Percentiles rank a stretch among this genome's conserved stretches.
Evolutionary conservation across 805 yeast genomes (phyloP).

Genomic region (Cephaloascus albidus): DNA sequence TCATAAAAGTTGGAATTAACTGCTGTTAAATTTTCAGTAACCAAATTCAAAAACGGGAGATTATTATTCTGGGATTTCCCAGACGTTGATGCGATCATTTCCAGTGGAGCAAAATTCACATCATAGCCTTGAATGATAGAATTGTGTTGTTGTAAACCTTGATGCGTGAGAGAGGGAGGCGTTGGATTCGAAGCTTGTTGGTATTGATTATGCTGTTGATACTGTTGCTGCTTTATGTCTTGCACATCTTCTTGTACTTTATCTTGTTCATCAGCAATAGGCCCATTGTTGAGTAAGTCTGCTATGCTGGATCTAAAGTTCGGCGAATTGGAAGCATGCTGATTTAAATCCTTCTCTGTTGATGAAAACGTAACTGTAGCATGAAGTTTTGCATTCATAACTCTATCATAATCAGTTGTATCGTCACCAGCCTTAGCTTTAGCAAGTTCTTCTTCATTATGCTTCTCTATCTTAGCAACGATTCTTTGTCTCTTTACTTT

Average conservation of each 20-base stretch:
- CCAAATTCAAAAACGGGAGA: slow-evolving; percentile 45
- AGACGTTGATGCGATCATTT: neutral
- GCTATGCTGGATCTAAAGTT: neutral
- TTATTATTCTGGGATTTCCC: slow-evolving; percentile 10
- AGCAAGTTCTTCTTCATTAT: neutral
- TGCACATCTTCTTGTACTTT: neutral
- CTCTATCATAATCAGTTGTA: neutral
- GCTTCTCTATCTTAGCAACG: slow-evolving; percentile 2
- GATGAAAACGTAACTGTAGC: neutral
- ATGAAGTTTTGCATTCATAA: neutral
- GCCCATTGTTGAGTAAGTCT: neutral
- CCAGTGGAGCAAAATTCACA: neutral
- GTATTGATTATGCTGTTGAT: neutral
- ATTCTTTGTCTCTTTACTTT: slow-evolving; percentile 27
- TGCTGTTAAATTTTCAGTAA: slow-evolving; percentile 42
- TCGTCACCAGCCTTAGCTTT: neutral
- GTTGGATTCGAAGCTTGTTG: neutral
- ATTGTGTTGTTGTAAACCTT: too few relatives aligned
- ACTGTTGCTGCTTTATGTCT: neutral
- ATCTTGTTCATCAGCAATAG: neutral
- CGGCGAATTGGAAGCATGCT: neutral
- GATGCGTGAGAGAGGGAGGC: neutral
- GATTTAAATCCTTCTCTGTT: neutral
- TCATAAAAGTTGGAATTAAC: slow-evolving; percentile 32
- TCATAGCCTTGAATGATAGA: neutral